Evolutionary conservation across 106 monocot species (phyloP), one percentile per base, ranked within the genome.

Genomic region (Dioscorea dumetorum): DNA sequence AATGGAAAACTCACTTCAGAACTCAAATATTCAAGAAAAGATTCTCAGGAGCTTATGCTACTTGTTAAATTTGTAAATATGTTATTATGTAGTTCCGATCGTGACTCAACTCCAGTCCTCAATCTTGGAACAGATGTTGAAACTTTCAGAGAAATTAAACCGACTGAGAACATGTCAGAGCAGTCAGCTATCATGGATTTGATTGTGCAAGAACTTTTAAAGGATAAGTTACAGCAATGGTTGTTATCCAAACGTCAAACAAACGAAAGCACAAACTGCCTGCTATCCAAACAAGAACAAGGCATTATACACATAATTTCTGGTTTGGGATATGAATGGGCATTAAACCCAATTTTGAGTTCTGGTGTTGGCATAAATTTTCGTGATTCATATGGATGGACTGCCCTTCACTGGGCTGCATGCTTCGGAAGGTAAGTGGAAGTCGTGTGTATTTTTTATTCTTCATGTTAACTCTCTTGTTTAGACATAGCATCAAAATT

Each of bases 381-480:
- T 3, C 91, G 97, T 66, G 97, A 97, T 86, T 33, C 72, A 33
- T 82, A 78, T 65, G 97, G 97, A 61, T 97, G 97, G 97, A 97
- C 97, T n/a, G 89, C 89, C 48, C 97, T 97, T 68, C 97, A 97
- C 70, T 97, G 97, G 97, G 91, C 97, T 76, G 97, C 97, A 62
- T 71, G 65, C 65, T 92, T 86, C 83, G 97, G 89, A 80, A 88
- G 97, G 97, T 97, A 79, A 69, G 5, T 24, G 22, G 21, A 28
- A 28, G 28, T 28, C 50, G 14, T 60, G 2, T 41, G 6, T 2
- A 6, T 41, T 10, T 41, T 8, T 2, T 41, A 7, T 8, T 6
- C 9, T 41, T 41, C 41, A 6, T 10, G 10, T 41, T 41, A 41
- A 41, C 7, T 41, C 41, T 41, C 41, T 10, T 41, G 41, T 41